These are phyloP conservation scores for Vinca major DNA, from an alignment of 305 asterid species.

Conservation along the genomic window DNA sequence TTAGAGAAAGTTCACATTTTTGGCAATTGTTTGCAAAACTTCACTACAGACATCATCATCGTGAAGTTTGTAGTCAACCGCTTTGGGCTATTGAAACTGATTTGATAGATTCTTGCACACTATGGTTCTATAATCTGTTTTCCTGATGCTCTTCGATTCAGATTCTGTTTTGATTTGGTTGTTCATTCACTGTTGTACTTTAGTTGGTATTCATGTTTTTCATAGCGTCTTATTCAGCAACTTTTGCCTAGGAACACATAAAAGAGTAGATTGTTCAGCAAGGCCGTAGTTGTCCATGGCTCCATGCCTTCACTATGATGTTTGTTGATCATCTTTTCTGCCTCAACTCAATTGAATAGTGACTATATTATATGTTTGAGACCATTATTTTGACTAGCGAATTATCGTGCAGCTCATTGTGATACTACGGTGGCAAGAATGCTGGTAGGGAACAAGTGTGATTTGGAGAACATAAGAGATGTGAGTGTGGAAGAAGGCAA, in stretches of 20 bases:
- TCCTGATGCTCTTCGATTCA: not conserved
- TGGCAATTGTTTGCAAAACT: not conserved
- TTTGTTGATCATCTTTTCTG: slow-evolving; percentile 1
- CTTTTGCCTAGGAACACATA: not conserved
- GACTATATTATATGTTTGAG: not conserved
- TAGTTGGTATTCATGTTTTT: not conserved
- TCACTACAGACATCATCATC: not conserved
- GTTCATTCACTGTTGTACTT: not conserved
- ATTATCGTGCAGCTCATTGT: slow-evolving; percentile 45
- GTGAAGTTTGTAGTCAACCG: not conserved
- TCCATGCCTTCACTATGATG: not conserved
- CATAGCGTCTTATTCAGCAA: not conserved
- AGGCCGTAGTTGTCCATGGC: not conserved
- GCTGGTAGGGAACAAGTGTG: slow-evolving; percentile 71
- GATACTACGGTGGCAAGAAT: slow-evolving; percentile 52
- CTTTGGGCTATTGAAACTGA: not conserved
- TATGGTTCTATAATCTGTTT: not conserved
- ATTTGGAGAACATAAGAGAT: slow-evolving; percentile 52
- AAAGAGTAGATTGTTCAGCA: not conserved
- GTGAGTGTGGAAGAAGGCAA: slow-evolving; percentile 56
- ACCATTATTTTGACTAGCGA: not conserved
- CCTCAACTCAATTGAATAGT: not conserved
- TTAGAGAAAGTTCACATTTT: not conserved
- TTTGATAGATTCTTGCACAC: too few relatives aligned
- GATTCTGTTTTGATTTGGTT: not conserved